Evolutionary conservation across 2,329 filamentous ascomycete genomes (phyloP), one percentile per base, ranked within the genome.

Genomic region (Aspergillus ochraceoroseus): DNA sequence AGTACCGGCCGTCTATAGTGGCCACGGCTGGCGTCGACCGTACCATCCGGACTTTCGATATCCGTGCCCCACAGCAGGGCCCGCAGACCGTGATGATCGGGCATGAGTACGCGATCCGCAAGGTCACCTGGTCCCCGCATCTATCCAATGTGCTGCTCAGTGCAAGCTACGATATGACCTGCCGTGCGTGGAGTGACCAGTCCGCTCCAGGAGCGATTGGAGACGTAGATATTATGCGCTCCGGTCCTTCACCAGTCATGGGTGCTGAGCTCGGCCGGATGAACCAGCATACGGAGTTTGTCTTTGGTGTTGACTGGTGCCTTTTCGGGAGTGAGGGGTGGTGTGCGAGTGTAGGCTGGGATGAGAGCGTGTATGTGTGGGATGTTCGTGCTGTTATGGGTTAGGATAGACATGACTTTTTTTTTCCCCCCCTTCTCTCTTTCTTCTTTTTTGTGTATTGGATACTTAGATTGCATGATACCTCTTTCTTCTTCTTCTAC

Each of bases 121-220:
- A 85, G 49, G 59, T 98, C 3, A 79, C 86, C 4, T 98, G 92
- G 90, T 94, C 86, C 56, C 92, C 92, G 7, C 92, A 98, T 69
- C 76, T 92, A n/a, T 81, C 82, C 43, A 87, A 96, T 61, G 77
- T 95, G 7, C 67, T 98, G 28, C 74, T 95, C 28, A 92, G 82
- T 54, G 90, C 86, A 1, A 92, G 88, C 60, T 98, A 98, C 65
- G 92, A 98, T 66, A 98, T 98, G 92, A 95, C 87, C 4, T 94
- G 92, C 52, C 79, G 92, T 20, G 74, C 95, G 34, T 98, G 92
- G 92, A 87, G 82, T 7, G 92, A 96, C 60, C 85, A 80, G n/a
- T 78, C 73, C 23, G 49, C 64, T 55, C 49, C 68, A 6, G 47
- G 43, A 3, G 45, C 43, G 0, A 55, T 56, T 15, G 63, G 59